Evolutionary conservation across 306 rosid species (phyloP).

Genomic region (Medicago arabica): DNA sequence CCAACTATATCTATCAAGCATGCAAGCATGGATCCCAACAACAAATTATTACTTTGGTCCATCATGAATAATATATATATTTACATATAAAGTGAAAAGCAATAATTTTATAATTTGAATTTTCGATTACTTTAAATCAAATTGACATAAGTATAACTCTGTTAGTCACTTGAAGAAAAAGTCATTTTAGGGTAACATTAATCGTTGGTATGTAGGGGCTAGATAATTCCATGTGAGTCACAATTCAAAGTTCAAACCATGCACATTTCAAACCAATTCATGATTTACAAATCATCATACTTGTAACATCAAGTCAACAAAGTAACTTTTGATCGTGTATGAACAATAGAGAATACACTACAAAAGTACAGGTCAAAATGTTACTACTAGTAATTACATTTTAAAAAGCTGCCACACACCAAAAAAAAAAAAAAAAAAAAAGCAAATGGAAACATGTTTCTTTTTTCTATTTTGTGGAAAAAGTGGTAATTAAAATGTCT

Average conservation of each 20-base stretch:
- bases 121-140: not conserved
- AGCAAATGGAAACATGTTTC: not conserved
- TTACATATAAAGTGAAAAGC: not conserved
- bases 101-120: not conserved
- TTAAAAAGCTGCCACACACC: slow-evolving; percentile 42
- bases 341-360: slow-evolving; percentile 39
- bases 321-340: slow-evolving; percentile 25
- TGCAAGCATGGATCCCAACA: not conserved
- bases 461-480: not conserved
- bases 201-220: not conserved
- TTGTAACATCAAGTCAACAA: slow-evolving; percentile 22
- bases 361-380: not conserved
- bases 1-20: too few relatives aligned
- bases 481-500: slow-evolving; percentile 8
- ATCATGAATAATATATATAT: not conserved
- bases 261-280: slow-evolving; percentile 39
- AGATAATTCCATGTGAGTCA: slow-evolving; percentile 1
- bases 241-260: slow-evolving; percentile 17
- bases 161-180: not conserved
- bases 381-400: slow-evolving; percentile 43
- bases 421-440: not conserved
- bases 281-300: slow-evolving; percentile 44
- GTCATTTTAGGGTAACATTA: not conserved
- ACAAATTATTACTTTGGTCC: not conserved
- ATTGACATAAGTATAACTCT: not conserved